These are phyloP conservation scores for Fraxinus floribunda DNA, from an alignment of 305 asterid genomes.

Conservation along the genomic window DNA sequence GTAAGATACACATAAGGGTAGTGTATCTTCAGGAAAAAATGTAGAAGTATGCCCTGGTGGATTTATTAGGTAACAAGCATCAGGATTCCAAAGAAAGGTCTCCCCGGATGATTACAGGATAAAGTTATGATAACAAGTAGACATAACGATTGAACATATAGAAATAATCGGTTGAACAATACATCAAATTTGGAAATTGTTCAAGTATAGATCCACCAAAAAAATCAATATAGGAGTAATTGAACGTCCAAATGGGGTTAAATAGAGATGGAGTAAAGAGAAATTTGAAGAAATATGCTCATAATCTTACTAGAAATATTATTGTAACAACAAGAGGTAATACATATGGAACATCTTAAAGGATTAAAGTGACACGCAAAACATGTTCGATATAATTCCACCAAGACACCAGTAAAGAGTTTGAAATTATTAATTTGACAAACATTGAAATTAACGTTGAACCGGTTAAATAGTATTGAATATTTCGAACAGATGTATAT, in stretches of 20 bases:
- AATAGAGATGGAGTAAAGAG: not conserved
- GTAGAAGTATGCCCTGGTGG: not conserved
- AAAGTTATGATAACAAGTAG: too few relatives aligned
- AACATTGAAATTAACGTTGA: not conserved
- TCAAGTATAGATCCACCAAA: not conserved
- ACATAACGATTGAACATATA: not conserved
- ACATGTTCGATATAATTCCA: not conserved
- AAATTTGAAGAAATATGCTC: not conserved
- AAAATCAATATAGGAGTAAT: not conserved
- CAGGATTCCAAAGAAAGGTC: not conserved
- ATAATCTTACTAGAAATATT: not conserved
- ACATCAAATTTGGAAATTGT: not conserved
- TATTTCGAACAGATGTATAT: too few relatives aligned
- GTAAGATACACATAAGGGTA: not conserved
- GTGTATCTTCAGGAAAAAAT: not conserved
- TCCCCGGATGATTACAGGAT: not conserved
- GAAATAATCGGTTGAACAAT: not conserved
- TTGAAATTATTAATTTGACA: not conserved
- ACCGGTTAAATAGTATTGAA: not conserved
- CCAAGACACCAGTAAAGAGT: not conserved
- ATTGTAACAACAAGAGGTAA: not conserved
- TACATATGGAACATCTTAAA: not conserved
- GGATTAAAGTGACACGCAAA: not conserved
- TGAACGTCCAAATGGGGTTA: not conserved
- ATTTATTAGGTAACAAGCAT: not conserved